Conservation (phyloP, 129 eudicot genomes). For the Flaveria sonorensis region DNA sequence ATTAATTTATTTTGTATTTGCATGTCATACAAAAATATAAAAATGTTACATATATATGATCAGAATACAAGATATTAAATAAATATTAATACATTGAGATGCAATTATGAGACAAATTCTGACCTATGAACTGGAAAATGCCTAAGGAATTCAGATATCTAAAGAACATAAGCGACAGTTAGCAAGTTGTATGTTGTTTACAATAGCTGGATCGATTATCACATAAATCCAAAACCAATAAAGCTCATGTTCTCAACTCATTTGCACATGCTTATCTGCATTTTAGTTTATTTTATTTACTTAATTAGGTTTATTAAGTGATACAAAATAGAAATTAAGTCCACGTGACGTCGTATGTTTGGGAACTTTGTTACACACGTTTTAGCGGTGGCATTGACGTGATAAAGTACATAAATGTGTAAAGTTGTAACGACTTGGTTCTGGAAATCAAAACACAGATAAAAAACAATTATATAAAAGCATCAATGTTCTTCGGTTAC, state of each 20-base stretch:
- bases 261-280: conserved; percentile 36
- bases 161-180: conserved; percentile 18
- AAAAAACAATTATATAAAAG: too few relatives aligned
- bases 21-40: background rate
- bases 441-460: too few relatives aligned
- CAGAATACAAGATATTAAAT: background rate
- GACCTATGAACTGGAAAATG: conserved; percentile 35
- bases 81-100: background rate
- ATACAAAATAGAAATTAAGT: too few relatives aligned
- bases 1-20: too few relatives aligned
- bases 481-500: too few relatives aligned
- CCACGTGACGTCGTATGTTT: too few relatives aligned
- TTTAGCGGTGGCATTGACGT: too few relatives aligned
- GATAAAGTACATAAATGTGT: too few relatives aligned
- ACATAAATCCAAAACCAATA: conserved; percentile 14
- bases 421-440: too few relatives aligned
- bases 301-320: too few relatives aligned
- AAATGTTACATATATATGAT: too few relatives aligned
- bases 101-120: conserved; percentile 34
- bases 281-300: background rate
- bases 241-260: conserved; percentile 20
- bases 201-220: conserved; percentile 31
- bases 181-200: conserved; percentile 32
- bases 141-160: conserved; percentile 26
- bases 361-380: too few relatives aligned